Evolutionary conservation across 2,329 filamentous ascomycete species (phyloP), one percentile per base, ranked within the genome.

Genomic region (Aspergillus transmontanensis): DNA sequence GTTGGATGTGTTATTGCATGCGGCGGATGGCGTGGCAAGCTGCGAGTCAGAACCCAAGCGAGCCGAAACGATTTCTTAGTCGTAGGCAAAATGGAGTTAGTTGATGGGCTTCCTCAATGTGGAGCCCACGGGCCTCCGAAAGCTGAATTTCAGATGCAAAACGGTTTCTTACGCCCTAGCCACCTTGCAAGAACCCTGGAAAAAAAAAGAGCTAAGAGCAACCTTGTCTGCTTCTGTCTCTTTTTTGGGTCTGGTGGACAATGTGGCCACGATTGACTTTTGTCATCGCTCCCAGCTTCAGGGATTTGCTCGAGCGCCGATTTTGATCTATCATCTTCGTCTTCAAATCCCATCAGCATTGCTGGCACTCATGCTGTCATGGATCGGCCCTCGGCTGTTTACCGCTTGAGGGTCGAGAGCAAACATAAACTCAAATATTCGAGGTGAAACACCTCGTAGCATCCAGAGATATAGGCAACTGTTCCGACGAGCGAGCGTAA

Each of bases 41-140:
- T 69, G 66, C 68, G 63, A 69, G 65, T 66, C 67, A 70, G 56
- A 63, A 62, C 53, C 59, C 50, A 51, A 23, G 57, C 58, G 53
- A 57, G 30, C 59, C 53, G 60, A 64, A 51, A 54, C 63, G 58
- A 61, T 61, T 65, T 56, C 11, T 51, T 51, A 34, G 55, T 46
- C 50, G 61, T 50, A 45, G 55, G 59, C 58, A 62, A 62, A 60
- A 60, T 66, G 55, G 45, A 66, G 62, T 57, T 51, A 51, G 53
- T 53, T 32, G 59, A 53, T 54, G 41, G 34, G 39, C 51, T 51
- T 61, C 43, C 46, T 54, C n/a, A 46, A 46, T 23, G 66, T 68
- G 68, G 68, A 59, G 63, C 21, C 62, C 62, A 61, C 63, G 64
- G 62, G 66, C 64, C 54, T 63, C 54, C 19, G 16, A 51, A 32